Evolutionary conservation across 73 alveolate genomes (phyloP).

Genomic region (Tetrahymena elliotti): DNA sequence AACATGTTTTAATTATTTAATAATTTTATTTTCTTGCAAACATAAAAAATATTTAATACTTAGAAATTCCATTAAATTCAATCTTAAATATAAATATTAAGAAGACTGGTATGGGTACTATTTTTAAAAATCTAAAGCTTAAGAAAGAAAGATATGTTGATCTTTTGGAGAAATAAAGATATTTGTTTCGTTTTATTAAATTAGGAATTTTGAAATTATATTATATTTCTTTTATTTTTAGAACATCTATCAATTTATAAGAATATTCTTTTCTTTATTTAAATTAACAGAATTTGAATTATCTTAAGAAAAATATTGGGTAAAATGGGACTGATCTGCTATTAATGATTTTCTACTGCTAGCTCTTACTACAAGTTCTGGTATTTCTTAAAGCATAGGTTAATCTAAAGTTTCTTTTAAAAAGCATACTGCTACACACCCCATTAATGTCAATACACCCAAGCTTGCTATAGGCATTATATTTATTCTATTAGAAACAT

Average conservation of each 20-base stretch:
- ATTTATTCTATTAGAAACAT: background rate
- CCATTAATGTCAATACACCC: background rate
- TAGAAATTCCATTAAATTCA: too few relatives aligned
- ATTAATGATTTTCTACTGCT: background rate
- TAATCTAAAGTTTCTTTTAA: background rate
- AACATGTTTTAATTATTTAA: too few relatives aligned
- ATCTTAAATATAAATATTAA: too few relatives aligned
- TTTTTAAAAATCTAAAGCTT: too few relatives aligned
- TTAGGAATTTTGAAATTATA: too few relatives aligned
- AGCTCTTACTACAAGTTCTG: background rate
- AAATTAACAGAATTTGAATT: background rate
- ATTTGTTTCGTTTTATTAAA: too few relatives aligned
- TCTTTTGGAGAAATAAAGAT: too few relatives aligned
- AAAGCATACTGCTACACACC: background rate
- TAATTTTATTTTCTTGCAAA: too few relatives aligned
- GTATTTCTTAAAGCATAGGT: background rate
- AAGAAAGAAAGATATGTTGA: too few relatives aligned
- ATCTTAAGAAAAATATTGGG: background rate
- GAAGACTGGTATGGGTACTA: too few relatives aligned
- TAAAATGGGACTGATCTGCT: background rate
- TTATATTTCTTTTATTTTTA: too few relatives aligned
- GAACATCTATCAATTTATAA: background rate
- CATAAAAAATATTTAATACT: too few relatives aligned
- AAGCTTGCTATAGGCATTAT: background rate
- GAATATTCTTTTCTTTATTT: background rate